Percentiles rank a stretch among this genome's conserved stretches.
Conservation (phyloP, 768 basidiomycete species). For the Paxillus rubicundulus region DNA sequence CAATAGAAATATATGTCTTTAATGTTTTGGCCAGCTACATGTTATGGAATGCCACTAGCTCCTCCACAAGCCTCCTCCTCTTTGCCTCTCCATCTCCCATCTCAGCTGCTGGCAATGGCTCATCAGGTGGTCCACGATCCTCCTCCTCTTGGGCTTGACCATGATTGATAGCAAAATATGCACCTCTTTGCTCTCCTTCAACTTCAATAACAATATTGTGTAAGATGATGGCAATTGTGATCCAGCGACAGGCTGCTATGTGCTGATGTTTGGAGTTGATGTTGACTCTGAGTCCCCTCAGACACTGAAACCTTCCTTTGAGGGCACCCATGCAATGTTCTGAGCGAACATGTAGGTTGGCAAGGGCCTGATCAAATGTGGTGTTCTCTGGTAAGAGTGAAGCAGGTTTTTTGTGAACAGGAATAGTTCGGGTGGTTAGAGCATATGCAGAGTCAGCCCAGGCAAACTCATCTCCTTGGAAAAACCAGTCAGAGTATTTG, state of each 20-base stretch:
- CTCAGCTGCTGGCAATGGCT: too few species aligned
- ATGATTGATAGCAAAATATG: background rate
- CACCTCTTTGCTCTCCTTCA: background rate
- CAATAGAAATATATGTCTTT: too few species aligned
- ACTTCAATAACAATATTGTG: too few species aligned
- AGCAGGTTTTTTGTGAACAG: slow-evolving; percentile 32
- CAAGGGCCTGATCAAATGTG: slow-evolving; percentile 22
- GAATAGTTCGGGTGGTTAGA: slow-evolving; percentile 27
- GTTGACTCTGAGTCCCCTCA: background rate
- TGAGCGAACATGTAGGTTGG: too few species aligned
- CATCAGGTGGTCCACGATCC: background rate
- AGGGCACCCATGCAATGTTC: background rate
- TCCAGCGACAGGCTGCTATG: background rate
- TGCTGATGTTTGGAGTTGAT: background rate
- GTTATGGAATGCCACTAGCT: too few species aligned
- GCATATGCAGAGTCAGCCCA: slow-evolving; percentile 26
- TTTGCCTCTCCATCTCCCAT: too few species aligned
- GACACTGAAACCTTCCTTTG: background rate
- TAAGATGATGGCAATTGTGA: background rate
- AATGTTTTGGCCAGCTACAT: too few species aligned
- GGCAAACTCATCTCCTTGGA: slow-evolving; percentile 27
- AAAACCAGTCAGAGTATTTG: slow-evolving; percentile 22
- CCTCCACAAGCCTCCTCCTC: too few species aligned
- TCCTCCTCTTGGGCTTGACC: background rate
- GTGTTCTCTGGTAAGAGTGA: slow-evolving; percentile 24